phyloP scores from a whole-genome alignment of 2,329 filamentous ascomycete genomes.

The Colletotrichum horii region DNA sequence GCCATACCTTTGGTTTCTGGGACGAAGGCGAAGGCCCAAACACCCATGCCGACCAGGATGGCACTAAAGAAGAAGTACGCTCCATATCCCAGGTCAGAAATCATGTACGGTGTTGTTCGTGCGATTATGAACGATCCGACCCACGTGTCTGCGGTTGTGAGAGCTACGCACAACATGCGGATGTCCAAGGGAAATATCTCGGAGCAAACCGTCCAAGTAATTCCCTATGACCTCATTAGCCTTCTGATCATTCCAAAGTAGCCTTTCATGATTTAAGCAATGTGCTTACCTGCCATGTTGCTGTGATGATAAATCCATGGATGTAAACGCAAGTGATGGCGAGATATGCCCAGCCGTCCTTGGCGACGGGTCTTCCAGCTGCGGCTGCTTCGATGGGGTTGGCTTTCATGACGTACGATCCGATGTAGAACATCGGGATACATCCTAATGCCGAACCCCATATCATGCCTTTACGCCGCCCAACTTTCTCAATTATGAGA shows the following conservation, averaged over 20 bases:
- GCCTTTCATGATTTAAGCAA: rapidly evolving
- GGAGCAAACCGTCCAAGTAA: conserved; percentile 48
- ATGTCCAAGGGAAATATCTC: conserved; percentile 50
- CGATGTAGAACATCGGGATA: conserved; percentile 44
- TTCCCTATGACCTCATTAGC: conserved; percentile 36
- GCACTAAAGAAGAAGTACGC: conserved; percentile 59
- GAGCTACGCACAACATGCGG: conserved; percentile 37
- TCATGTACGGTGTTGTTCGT: conserved; percentile 44
- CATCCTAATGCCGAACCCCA: conserved; percentile 43
- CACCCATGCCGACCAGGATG: conserved; percentile 47
- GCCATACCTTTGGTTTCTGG: conserved; percentile 56
- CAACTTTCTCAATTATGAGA: conserved; percentile 51
- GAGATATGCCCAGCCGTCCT: conserved; percentile 39
- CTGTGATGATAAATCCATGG: conserved; percentile 42
- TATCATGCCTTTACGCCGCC: conserved; percentile 53
- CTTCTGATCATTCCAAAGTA: neutral
- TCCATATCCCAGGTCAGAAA: conserved; percentile 46
- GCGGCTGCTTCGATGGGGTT: conserved; percentile 39
- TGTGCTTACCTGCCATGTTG: conserved; percentile 40
- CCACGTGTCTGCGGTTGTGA: conserved; percentile 40
- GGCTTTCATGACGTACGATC: conserved; percentile 37
- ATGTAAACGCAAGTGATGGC: conserved; percentile 52
- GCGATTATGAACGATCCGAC: conserved; percentile 44
- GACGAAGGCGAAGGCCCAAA: conserved; percentile 54
- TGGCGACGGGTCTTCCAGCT: conserved; percentile 36